Evolutionary conservation across 305 asterid species (phyloP).

Genomic region (Fraxinus baroniana): DNA sequence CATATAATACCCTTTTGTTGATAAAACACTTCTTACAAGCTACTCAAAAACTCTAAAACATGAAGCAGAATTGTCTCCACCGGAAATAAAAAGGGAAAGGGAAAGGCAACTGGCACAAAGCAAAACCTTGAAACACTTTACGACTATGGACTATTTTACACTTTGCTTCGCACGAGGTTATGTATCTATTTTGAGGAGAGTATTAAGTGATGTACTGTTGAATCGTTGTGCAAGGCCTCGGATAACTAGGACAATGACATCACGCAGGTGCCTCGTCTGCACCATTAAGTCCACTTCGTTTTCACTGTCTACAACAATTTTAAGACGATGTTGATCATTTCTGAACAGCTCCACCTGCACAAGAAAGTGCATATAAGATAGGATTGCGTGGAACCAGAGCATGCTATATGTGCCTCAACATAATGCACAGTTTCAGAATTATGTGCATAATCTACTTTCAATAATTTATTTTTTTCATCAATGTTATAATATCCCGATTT

Average conservation of each 20-base stretch:
- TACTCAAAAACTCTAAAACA: slow-evolving; percentile 13
- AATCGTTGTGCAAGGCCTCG: slow-evolving; percentile 92
- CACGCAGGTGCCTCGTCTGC: slow-evolving; percentile 93
- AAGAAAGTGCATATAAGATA: slow-evolving; percentile 1
- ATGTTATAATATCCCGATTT: not conserved
- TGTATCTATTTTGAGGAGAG: slow-evolving; percentile 86
- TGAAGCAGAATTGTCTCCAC: slow-evolving; percentile 19
- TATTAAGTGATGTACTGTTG: slow-evolving; percentile 94
- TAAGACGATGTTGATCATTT: slow-evolving; percentile 88
- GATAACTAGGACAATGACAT: slow-evolving; percentile 85
- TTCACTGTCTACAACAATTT: slow-evolving; percentile 92
- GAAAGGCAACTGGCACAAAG: slow-evolving; percentile 17
- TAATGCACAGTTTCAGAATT: not conserved
- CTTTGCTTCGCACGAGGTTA: slow-evolving; percentile 26
- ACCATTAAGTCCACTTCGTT: slow-evolving; percentile 94
- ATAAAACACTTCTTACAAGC: not conserved
- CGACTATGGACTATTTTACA: slow-evolving; percentile 9
- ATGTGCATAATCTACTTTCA: not conserved
- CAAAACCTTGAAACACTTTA: slow-evolving; percentile 11
- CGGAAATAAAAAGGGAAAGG: slow-evolving; percentile 26
- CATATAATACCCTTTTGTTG: not conserved
- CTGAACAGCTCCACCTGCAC: slow-evolving; percentile 88
- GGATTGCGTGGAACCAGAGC: not conserved
- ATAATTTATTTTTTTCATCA: not conserved
- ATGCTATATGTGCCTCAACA: not conserved